phyloP scores from a whole-genome alignment of 257 asterid species.

The Nicotiana sylvestris region DNA sequence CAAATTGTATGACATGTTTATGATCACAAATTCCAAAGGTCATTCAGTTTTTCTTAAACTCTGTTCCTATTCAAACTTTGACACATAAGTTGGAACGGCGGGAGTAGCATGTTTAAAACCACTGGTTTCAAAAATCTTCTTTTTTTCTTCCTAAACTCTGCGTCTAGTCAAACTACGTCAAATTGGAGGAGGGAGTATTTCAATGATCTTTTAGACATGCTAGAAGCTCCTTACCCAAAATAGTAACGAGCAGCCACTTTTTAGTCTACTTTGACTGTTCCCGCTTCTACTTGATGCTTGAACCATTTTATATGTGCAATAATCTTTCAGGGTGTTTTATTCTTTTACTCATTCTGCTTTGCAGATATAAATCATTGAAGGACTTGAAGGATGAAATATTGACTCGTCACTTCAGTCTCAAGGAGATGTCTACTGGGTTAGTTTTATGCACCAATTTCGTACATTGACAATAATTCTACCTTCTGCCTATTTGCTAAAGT shows the following conservation, averaged over 20 bases:
- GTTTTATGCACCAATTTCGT: slow-evolving; percentile 13
- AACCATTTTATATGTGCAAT: neutral
- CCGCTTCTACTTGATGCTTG: neutral
- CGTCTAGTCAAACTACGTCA: no score
- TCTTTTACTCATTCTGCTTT: neutral
- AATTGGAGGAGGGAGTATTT: neutral
- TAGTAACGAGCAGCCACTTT: neutral
- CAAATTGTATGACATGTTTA: no score
- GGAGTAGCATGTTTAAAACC: no score
- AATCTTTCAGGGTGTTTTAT: neutral
- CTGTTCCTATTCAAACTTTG: no score
- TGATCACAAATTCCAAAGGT: no score
- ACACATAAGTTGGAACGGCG: no score
- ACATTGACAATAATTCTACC: neutral
- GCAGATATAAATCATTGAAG: slow-evolving; percentile 80
- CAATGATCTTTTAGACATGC: neutral
- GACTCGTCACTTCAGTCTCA: slow-evolving; percentile 44
- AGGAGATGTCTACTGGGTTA: slow-evolving; percentile 88
- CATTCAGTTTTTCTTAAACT: no score
- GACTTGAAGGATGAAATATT: slow-evolving; percentile 69
- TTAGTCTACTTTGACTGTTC: neutral
- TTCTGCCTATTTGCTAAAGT: neutral
- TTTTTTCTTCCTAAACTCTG: no score
- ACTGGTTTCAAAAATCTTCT: no score
- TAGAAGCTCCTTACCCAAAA: neutral